A percentile compares a stretch with the other conserved stretches of the same genome.
These are phyloP conservation scores for Pseudogymnoascus sp. DNA, from an alignment of 2,329 filamentous ascomycete genomes.

Conservation along the genomic window DNA sequence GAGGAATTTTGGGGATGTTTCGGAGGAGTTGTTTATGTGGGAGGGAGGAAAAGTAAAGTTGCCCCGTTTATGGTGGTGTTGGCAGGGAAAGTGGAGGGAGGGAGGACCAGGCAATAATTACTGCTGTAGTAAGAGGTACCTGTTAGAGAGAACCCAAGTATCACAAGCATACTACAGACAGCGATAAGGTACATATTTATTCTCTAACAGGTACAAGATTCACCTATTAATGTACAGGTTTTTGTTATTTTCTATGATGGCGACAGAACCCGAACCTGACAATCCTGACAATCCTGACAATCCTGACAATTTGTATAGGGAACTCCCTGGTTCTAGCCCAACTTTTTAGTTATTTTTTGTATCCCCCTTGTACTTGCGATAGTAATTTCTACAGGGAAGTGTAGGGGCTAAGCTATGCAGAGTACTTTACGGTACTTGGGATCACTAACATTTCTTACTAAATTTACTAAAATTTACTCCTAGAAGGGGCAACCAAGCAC, in stretches of 20 bases:
- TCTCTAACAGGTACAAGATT: neutral
- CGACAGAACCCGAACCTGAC: neutral
- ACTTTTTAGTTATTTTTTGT: neutral
- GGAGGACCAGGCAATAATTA: neutral
- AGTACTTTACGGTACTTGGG: neutral
- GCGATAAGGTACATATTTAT: neutral
- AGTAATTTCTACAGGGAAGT: neutral
- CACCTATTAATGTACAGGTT: neutral
- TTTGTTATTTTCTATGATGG: conserved; percentile 2
- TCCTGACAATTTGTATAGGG: neutral
- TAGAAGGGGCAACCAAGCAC: neutral
- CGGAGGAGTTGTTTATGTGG: conserved; percentile 1
- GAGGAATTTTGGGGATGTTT: neutral
- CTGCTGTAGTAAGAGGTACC: neutral
- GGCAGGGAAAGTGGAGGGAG: conserved; percentile 1
- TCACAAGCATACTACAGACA: neutral
- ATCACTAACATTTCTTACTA: neutral
- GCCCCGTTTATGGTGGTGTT: neutral
- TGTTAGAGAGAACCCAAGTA: neutral
- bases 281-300: too few species aligned
- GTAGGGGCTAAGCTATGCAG: neutral
- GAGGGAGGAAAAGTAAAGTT: neutral
- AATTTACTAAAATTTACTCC: neutral
- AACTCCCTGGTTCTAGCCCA: neutral
- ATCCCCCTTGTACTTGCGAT: neutral